phyloP scores from a whole-genome alignment of 2,329 filamentous ascomycete species.

The Camillea tinctor region DNA sequence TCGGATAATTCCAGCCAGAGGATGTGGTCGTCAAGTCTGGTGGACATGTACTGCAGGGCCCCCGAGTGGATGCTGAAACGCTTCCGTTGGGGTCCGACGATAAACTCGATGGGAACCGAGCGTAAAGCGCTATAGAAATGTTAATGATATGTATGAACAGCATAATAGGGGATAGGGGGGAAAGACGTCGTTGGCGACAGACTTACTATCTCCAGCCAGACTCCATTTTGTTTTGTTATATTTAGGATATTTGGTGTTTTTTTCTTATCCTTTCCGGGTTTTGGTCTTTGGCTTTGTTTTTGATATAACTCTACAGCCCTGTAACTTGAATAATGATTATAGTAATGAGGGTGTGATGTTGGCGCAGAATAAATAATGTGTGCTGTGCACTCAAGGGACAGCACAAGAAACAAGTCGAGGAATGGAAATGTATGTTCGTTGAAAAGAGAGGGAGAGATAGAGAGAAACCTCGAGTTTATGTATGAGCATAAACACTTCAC shows the following conservation, averaged over 20 bases:
- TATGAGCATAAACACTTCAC: no score
- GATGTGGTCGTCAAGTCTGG: neutral
- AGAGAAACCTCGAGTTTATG: no score
- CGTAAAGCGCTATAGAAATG: neutral
- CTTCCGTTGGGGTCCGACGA: neutral
- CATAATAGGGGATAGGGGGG: neutral
- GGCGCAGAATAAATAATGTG: no score
- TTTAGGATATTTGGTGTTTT: neutral
- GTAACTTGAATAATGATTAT: no score
- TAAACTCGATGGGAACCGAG: neutral
- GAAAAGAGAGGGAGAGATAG: no score
- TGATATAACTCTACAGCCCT: no score
- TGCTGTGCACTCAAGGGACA: no score
- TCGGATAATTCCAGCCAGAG: neutral
- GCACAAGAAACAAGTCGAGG: no score
- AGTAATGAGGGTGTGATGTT: no score
- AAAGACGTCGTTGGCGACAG: neutral
- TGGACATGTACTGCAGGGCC: neutral
- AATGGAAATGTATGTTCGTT: no score
- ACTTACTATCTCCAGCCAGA: neutral
- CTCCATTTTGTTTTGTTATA: neutral
- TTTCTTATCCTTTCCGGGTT: no score
- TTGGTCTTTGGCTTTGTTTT: no score
- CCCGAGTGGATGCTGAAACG: neutral
- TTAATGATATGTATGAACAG: neutral